Evolutionary conservation across 257 asterid genomes (phyloP).

Genomic region (Solanum piurae): DNA sequence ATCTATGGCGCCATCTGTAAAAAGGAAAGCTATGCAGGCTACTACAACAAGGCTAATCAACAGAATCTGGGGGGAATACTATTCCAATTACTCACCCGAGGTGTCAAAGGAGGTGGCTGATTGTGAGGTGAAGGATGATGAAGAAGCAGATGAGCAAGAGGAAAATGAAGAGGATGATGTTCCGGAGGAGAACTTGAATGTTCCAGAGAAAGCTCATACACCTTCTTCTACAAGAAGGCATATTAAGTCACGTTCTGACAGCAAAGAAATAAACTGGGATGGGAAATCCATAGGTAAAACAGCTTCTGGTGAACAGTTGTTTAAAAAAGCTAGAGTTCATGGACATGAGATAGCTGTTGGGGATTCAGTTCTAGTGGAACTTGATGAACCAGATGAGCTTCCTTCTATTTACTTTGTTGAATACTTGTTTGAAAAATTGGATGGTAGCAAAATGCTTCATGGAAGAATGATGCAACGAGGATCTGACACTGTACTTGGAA

Average conservation of each 20-base stretch:
- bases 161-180: slow-evolving; percentile 71
- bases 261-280: slow-evolving; percentile 50
- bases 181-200: slow-evolving; percentile 34
- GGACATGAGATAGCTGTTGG: slow-evolving; percentile 49
- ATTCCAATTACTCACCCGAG: slow-evolving; percentile 76
- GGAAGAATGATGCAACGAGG: slow-evolving; percentile 75
- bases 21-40: slow-evolving; percentile 92
- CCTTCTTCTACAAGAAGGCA: slow-evolving; percentile 20
- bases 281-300: slow-evolving; percentile 50
- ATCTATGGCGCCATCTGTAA: slow-evolving; percentile 53
- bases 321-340: slow-evolving; percentile 40
- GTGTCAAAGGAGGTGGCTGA: slow-evolving; percentile 27
- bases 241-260: slow-evolving; percentile 29
- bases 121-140: slow-evolving; percentile 49
- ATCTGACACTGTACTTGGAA: slow-evolving; percentile 77
- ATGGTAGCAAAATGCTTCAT: slow-evolving; percentile 74
- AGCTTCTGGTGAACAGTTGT: slow-evolving; percentile 47
- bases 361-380: slow-evolving; percentile 52
- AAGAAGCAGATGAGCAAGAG: slow-evolving; percentile 59
- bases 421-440: slow-evolving; percentile 67
- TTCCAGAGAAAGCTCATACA: slow-evolving; percentile 24
- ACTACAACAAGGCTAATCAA: slow-evolving; percentile 79
- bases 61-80: slow-evolving; percentile 89
- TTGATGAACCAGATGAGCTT: slow-evolving; percentile 33
- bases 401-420: slow-evolving; percentile 54